phyloP scores from a whole-genome alignment of 148 eudicot species.

The Pharnaceum exiguum region DNA sequence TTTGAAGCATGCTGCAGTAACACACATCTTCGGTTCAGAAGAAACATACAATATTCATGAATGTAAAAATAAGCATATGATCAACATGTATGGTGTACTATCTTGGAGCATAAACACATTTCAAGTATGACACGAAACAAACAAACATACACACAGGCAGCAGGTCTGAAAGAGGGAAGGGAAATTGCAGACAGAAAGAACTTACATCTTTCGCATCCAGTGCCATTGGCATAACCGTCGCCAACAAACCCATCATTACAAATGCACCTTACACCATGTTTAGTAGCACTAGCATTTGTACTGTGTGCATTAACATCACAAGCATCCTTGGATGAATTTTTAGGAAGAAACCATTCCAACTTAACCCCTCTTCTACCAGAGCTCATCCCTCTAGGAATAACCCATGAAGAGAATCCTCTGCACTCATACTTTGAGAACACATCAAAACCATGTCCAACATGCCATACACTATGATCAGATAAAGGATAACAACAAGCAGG shows the following conservation, averaged over 20 bases:
- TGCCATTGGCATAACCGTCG: constrained; percentile 57
- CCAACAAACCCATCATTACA: constrained; percentile 72
- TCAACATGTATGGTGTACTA: too few relatives aligned
- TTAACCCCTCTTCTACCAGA: constrained; percentile 59
- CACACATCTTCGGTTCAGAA: not conserved
- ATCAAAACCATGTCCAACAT: constrained; percentile 38
- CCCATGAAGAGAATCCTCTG: constrained; percentile 81
- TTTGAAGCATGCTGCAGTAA: constrained; percentile 51
- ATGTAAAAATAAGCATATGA: not conserved
- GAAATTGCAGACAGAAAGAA: not conserved
- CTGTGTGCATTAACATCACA: constrained; percentile 57
- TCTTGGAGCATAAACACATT: not conserved
- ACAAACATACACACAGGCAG: not conserved
- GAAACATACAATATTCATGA: not conserved
- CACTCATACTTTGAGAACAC: constrained; percentile 62
- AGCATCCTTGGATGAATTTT: constrained; percentile 24
- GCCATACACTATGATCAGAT: constrained; percentile 53
- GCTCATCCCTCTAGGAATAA: constrained; percentile 34
- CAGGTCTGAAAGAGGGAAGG: not conserved
- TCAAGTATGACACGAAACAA: not conserved
- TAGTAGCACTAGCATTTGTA: constrained; percentile 50
- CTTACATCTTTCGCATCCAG: constrained; percentile 74
- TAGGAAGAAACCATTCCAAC: constrained; percentile 73
- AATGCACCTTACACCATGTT: constrained; percentile 58
- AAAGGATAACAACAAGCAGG: constrained; percentile 73